A percentile compares a stretch with the other conserved stretches of the same genome.
Conservation (phyloP, 768 basidiomycete genomes). For the Xanthoconium purpureum region DNA sequence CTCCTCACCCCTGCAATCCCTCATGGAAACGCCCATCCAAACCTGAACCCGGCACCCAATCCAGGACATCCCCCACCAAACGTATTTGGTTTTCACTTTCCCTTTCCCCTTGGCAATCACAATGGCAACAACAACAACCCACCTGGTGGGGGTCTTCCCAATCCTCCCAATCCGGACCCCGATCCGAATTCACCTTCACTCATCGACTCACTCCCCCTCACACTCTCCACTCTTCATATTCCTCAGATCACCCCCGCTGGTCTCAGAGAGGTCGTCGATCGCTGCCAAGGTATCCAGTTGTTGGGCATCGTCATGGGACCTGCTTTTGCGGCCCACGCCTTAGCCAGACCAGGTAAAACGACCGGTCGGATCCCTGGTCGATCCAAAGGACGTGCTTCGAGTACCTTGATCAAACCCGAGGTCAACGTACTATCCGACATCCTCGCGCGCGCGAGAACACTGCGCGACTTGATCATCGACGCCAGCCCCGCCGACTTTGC, state of each 20-base stretch:
- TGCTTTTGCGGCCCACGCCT: conserved; percentile 1
- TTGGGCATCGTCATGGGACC: conserved; percentile 19
- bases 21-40: conserved; percentile 1
- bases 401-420: conserved; percentile 5
- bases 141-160: conserved; percentile 2
- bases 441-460: conserved; percentile 13
- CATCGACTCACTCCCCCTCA: conserved; percentile 31
- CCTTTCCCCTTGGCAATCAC: conserved; percentile 7
- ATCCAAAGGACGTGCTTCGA: neutral
- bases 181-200: conserved; percentile 21
- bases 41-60: neutral
- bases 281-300: conserved; percentile 13
- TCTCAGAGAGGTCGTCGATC: conserved; percentile 22
- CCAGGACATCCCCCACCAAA: conserved; percentile 3
- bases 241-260: conserved; percentile 21
- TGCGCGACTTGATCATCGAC: conserved; percentile 22
- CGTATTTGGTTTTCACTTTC: conserved; percentile 10
- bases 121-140: neutral
- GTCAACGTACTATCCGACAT: conserved; percentile 7
- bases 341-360: neutral
- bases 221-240: conserved; percentile 32
- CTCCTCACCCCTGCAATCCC: conserved; percentile 12
- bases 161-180: conserved; percentile 11
- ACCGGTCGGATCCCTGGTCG: neutral
- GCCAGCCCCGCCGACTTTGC: neutral